Base-by-base conservation (phyloP, 805 yeast genomes). In the Zygoascus tannicola region DNA sequence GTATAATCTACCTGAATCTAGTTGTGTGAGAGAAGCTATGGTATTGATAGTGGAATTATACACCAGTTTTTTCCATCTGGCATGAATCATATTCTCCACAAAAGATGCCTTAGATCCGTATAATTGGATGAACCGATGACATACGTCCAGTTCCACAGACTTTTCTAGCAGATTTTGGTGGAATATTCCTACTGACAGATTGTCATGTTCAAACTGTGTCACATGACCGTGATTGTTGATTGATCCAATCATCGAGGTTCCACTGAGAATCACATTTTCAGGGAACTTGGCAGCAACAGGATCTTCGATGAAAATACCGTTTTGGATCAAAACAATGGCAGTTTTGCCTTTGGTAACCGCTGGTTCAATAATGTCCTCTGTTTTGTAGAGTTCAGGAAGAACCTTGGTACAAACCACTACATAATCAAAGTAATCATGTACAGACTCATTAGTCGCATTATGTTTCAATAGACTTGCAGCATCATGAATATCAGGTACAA, bases 31-130 rank as follows among this genome's bases (percentile, higher is more conserved):
- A 0, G 85, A 76, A 47, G 81, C 70, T 4, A 74, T 62, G 4
- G 87, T 71, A 63, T 83, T 83, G 56, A 78, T 66, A 1, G 80
- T 65, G 18, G 84, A 79, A 58, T 82, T 83, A 64, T 81, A 82
- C 12, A 83, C 70, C 49, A 83, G 68, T 58, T 83, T 83, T 45
- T 70, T 64, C 76, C 84, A 80, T 51, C 94, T 67, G 33, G 73
- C 66, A 58, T 58, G 67, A 57, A 69, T 69, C 37, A 72, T 74
- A 51, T 75, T 68, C 5, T 67, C 66, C 22, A 21, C 15, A 23
- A 22, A 37, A 5, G n/a, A 16, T 3, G 32, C 15, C 4, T 18
- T 43, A 64, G 69, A 45, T 67, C 67, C 14, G 51, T 52, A 50
- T 70, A 63, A 1, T 56, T 48, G 4, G 12, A 40, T 50, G 76